Conservation (phyloP, 495 filamentous ascomycete species). For the Lasiosphaeris hirsuta region DNA sequence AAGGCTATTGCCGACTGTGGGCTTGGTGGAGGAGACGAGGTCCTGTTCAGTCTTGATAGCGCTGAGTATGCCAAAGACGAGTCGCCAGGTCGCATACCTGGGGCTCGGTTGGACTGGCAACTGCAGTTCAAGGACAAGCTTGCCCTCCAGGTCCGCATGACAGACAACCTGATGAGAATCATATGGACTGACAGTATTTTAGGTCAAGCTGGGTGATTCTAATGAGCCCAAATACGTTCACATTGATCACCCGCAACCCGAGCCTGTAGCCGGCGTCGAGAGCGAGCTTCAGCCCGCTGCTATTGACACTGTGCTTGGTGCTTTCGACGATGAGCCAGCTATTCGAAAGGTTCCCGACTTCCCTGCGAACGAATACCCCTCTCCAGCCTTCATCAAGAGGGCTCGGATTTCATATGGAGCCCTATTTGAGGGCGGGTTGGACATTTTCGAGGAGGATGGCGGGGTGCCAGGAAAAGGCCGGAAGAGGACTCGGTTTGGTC, state of each 20-base stretch:
- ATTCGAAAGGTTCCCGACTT: slow-evolving; percentile 21
- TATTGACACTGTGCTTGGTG: not conserved
- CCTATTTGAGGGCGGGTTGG: slow-evolving; percentile 54
- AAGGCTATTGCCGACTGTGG: slow-evolving; percentile 61
- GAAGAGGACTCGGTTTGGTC: slow-evolving; percentile 72
- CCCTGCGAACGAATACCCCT: slow-evolving; percentile 53
- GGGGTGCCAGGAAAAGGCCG: slow-evolving; percentile 60
- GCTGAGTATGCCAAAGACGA: slow-evolving; percentile 53
- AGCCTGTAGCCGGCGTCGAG: slow-evolving; percentile 9
- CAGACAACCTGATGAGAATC: not conserved
- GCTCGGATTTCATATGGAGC: slow-evolving; percentile 58
- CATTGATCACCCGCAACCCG: slow-evolving; percentile 42
- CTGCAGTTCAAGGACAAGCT: slow-evolving; percentile 58
- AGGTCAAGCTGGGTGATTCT: slow-evolving; percentile 36
- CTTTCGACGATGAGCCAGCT: not conserved
- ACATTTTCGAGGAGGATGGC: slow-evolving; percentile 71
- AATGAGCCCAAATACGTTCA: slow-evolving; percentile 37
- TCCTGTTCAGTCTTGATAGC: slow-evolving; percentile 65
- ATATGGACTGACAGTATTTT: slow-evolving; percentile 6
- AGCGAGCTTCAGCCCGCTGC: slow-evolving; percentile 2
- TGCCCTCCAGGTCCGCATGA: slow-evolving; percentile 53
- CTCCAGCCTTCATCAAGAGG: slow-evolving; percentile 73
- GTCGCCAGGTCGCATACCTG: slow-evolving; percentile 58
- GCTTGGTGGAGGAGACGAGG: slow-evolving; percentile 72
- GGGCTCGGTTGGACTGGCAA: slow-evolving; percentile 71